Percentiles rank a stretch among this genome's conserved stretches.
Evolutionary conservation across 2,329 filamentous ascomycete genomes (phyloP).

Genomic region (Hirsutella minnesotensis): DNA sequence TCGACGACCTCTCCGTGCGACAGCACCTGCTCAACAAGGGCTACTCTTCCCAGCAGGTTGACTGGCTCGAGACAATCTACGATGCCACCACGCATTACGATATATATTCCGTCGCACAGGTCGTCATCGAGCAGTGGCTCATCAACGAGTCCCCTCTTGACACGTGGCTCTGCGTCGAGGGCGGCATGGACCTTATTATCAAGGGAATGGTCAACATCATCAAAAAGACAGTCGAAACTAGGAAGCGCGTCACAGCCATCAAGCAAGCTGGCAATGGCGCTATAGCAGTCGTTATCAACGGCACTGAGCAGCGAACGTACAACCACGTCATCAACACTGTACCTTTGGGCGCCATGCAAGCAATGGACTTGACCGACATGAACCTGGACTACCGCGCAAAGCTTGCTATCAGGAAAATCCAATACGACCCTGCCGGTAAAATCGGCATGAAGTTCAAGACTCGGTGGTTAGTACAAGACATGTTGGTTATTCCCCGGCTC

Average conservation of each 20-base stretch:
- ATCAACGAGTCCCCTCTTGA: slow-evolving; percentile 10
- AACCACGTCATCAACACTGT: slow-evolving; percentile 12
- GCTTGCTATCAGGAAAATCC: slow-evolving; percentile 16
- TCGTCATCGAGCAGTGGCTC: slow-evolving; percentile 12
- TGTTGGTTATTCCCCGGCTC: too few species aligned
- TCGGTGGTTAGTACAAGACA: slow-evolving; percentile 11
- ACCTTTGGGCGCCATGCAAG: slow-evolving; percentile 13
- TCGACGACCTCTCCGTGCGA: slow-evolving; percentile 9
- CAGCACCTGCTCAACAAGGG: slow-evolving; percentile 12
- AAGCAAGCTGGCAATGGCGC: slow-evolving; percentile 3
- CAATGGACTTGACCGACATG: slow-evolving; percentile 12
- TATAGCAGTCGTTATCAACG: slow-evolving; percentile 11
- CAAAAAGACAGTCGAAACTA: background rate
- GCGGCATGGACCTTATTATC: slow-evolving; percentile 12
- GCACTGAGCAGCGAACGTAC: slow-evolving; percentile 4
- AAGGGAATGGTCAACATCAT: slow-evolving; percentile 2
- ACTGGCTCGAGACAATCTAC: slow-evolving; percentile 15
- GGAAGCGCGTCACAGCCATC: background rate
- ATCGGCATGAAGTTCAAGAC: slow-evolving; percentile 22
- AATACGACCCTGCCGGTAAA: slow-evolving; percentile 17
- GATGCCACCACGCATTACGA: slow-evolving; percentile 13
- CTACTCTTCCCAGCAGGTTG: slow-evolving; percentile 17
- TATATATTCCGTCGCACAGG: slow-evolving; percentile 11
- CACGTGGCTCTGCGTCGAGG: slow-evolving; percentile 19
- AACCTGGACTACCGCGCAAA: slow-evolving; percentile 15